phyloP scores from a whole-genome alignment of 768 basidiomycete species.

The Trametes cubensis region DNA sequence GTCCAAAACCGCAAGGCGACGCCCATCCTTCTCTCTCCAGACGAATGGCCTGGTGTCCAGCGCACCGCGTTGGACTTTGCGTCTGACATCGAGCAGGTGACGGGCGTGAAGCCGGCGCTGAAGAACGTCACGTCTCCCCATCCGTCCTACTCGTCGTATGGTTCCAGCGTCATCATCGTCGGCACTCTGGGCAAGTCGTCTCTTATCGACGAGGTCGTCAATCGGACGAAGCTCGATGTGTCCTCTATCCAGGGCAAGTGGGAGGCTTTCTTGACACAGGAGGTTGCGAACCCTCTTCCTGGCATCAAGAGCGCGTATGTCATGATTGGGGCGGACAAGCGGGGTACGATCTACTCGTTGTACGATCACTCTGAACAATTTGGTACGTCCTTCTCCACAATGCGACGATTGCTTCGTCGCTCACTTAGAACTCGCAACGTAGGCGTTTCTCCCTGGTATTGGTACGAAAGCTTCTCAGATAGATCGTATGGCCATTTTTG shows the following conservation, averaged over 20 bases:
- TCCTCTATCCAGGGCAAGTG: constrained; percentile 63
- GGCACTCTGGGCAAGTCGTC: constrained; percentile 64
- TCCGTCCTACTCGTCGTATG: constrained; percentile 22
- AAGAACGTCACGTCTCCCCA: constrained; percentile 48
- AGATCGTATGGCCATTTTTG: not conserved
- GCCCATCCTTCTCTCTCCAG: constrained; percentile 52
- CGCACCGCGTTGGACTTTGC: constrained; percentile 62
- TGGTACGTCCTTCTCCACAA: constrained; percentile 37
- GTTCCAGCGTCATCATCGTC: constrained; percentile 54
- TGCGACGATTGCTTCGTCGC: not conserved
- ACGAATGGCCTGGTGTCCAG: constrained; percentile 69
- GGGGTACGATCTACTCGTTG: constrained; percentile 66
- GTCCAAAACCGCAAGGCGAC: constrained; percentile 49
- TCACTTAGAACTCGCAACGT: not conserved
- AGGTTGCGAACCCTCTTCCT: constrained; percentile 57
- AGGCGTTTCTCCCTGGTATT: constrained; percentile 75
- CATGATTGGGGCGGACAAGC: constrained; percentile 68
- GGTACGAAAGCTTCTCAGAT: constrained; percentile 39
- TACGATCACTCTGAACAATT: constrained; percentile 75
- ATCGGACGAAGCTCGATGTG: constrained; percentile 54
- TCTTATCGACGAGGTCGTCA: constrained; percentile 54
- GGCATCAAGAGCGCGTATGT: constrained; percentile 65
- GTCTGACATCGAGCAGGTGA: constrained; percentile 62
- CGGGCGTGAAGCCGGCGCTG: constrained; percentile 52
- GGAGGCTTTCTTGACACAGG: constrained; percentile 60